Evolutionary conservation across 805 yeast species (phyloP).

Genomic region (Jamesozyma piceae): DNA sequence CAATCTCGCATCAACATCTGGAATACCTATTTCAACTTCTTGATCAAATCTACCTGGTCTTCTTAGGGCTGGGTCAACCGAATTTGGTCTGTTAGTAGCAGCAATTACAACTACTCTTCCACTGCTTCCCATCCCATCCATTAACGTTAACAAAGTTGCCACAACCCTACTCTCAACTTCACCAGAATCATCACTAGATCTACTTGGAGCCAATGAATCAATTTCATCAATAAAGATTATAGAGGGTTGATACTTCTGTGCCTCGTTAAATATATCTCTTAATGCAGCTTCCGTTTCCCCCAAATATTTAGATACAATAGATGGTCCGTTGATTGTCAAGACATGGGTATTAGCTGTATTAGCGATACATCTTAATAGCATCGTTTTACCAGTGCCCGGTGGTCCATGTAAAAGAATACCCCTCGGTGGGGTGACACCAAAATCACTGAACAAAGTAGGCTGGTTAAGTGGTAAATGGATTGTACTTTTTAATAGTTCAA

Average conservation of each 20-base stretch:
- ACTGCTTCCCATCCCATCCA: conserved; percentile 66
- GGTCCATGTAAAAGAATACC: conserved; percentile 94
- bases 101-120: conserved; percentile 62
- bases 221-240: conserved; percentile 87
- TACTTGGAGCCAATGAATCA: conserved; percentile 81
- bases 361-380: conserved; percentile 77
- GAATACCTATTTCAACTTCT: conserved; percentile 85
- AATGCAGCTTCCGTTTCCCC: conserved; percentile 90
- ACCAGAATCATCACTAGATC: conserved; percentile 77
- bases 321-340: conserved; percentile 78
- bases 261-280: conserved; percentile 78
- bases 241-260: conserved; percentile 75
- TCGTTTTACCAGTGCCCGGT: conserved; percentile 94
- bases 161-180: conserved; percentile 88
- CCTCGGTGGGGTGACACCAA: conserved; percentile 87
- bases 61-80: conserved; percentile 62
- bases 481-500: conserved; percentile 50
- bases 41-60: conserved; percentile 87
- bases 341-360: conserved; percentile 74
- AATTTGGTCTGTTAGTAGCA: conserved; percentile 64
- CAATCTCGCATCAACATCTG: conserved; percentile 70
- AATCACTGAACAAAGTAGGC: conserved; percentile 68
- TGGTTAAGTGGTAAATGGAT: conserved; percentile 72
- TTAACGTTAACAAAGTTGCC: conserved; percentile 71
- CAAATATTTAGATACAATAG: conserved; percentile 81